Percentiles rank a stretch among this genome's conserved stretches.
These are phyloP conservation scores for Coemansia erecta DNA, from an alignment of 192 early-diverging fungal species.

Conservation along the genomic window DNA sequence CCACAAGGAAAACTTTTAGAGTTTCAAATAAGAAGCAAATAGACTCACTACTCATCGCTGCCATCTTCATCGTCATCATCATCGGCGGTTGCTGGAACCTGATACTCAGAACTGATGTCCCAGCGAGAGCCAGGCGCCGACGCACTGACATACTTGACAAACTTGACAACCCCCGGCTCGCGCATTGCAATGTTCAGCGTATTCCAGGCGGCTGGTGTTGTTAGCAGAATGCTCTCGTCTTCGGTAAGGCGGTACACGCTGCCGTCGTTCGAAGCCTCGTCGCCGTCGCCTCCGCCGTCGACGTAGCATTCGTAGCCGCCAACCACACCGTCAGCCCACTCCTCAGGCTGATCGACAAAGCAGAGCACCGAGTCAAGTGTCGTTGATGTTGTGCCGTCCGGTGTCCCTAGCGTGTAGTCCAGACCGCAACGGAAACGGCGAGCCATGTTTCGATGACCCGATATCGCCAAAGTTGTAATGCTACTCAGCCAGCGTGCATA, in stretches of 20 bases:
- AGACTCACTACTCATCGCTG: neutral
- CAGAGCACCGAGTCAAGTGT: conserved; percentile 69
- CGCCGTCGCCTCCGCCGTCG: conserved; percentile 62
- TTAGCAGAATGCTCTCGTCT: conserved; percentile 70
- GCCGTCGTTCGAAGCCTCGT: conserved; percentile 66
- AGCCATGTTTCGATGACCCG: conserved; percentile 52
- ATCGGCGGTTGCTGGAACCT: conserved; percentile 47
- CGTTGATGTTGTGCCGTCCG: conserved; percentile 44
- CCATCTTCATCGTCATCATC: conserved; percentile 3
- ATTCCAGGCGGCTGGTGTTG: conserved; percentile 65
- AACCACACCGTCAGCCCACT: conserved; percentile 61
- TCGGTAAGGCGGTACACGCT: conserved; percentile 58
- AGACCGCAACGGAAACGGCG: conserved; percentile 77
- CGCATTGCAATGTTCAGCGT: conserved; percentile 65
- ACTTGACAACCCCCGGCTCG: conserved; percentile 74
- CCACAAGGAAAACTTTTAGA: conserved; percentile 70
- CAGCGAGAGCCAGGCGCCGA: conserved; percentile 68
- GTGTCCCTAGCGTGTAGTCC: conserved; percentile 77
- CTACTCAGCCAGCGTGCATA: conserved; percentile 63
- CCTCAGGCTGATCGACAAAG: conserved; percentile 41
- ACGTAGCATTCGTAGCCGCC: conserved; percentile 82
- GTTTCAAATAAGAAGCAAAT: conserved; percentile 2
- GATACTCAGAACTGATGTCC: conserved; percentile 75
- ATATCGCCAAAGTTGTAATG: conserved; percentile 55
- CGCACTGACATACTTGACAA: conserved; percentile 82